Evolutionary conservation across 2,329 filamentous ascomycete genomes (phyloP), one percentile per base, ranked within the genome.

Genomic region (Laburnicola sp.): DNA sequence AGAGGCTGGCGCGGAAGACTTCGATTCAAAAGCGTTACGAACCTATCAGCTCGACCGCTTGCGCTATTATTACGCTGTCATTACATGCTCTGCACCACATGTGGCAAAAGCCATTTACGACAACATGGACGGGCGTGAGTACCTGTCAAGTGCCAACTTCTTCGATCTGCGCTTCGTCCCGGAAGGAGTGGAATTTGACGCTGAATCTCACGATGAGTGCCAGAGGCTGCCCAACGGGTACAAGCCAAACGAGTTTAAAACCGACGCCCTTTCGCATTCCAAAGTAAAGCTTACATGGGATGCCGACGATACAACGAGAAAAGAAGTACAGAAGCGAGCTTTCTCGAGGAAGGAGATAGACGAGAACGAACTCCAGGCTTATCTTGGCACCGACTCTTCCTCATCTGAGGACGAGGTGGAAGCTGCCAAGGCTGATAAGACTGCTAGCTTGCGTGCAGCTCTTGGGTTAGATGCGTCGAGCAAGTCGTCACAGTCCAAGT

Each of bases 251-350:
- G 93, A 97, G 37, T 99, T 99, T 66, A 88, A 93, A 21, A 99
- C 94, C 0, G 90, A 96, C 58, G 94, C 94, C 0, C 80, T 99
- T 36, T 93, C 96, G 63, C 94, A 97, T 74, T 96, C 91, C 60
- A 97, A 97, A 72, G 95, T 99, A 55, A 95, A 95, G 74, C 79
- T 99, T 53, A 97, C 93, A 0, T 99, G 94, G 94, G 94, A 99
- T 62, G 91, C 91, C 1, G 94, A 97, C 58, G 94, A 99, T 62
- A 82, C 81, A 3, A 82, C 85, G 6, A 82, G 94, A 25, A 94
- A 95, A 68, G 91, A 97, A 61, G 85, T 88, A 0, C 91, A 96
- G 70, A 91, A 91, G 61, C 85, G 89, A 39, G 93, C 92, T 0
- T 97, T 97, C 68, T 87, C 88, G 53, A 83, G 89, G 22, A 83